Percentiles rank a stretch among this genome's conserved stretches.
Evolutionary conservation across 768 basidiomycete species (phyloP).

Genomic region (Boletales sp.): DNA sequence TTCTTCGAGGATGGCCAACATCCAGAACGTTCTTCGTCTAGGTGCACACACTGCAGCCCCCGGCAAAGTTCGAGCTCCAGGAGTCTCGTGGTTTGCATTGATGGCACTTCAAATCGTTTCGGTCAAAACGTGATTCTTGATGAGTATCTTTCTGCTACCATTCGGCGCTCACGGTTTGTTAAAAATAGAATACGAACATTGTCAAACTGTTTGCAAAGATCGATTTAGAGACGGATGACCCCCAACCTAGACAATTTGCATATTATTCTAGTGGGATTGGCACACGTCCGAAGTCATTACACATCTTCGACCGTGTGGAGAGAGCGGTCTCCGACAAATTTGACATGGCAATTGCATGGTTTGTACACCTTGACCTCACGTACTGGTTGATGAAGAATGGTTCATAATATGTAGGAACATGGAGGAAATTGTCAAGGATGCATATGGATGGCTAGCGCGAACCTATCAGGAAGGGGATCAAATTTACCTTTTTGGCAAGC

Average conservation of each 20-base stretch:
- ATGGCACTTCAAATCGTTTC: too few species aligned
- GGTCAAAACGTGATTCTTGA: too few species aligned
- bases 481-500: constrained; percentile 33
- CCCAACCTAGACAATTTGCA: constrained; percentile 21
- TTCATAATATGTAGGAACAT: constrained; percentile 32
- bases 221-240: constrained; percentile 7
- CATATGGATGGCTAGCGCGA: constrained; percentile 31
- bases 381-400: too few species aligned
- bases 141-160: neutral
- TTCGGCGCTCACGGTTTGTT: neutral
- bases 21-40: too few species aligned
- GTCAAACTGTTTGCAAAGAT: constrained; percentile 33
- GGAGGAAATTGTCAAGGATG: constrained; percentile 30
- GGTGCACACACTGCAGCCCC: too few species aligned
- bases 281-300: constrained; percentile 19
- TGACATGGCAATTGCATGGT: neutral
- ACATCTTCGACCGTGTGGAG: constrained; percentile 18
- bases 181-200: constrained; percentile 34
- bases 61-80: too few species aligned
- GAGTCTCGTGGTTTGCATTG: too few species aligned
- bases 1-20: too few species aligned
- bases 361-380: neutral
- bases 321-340: constrained; percentile 12
- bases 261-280: constrained; percentile 40
- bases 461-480: constrained; percentile 30